Base-by-base conservation (phyloP, 805 yeast genomes). In the Isabelozyma rhagii region DNA sequence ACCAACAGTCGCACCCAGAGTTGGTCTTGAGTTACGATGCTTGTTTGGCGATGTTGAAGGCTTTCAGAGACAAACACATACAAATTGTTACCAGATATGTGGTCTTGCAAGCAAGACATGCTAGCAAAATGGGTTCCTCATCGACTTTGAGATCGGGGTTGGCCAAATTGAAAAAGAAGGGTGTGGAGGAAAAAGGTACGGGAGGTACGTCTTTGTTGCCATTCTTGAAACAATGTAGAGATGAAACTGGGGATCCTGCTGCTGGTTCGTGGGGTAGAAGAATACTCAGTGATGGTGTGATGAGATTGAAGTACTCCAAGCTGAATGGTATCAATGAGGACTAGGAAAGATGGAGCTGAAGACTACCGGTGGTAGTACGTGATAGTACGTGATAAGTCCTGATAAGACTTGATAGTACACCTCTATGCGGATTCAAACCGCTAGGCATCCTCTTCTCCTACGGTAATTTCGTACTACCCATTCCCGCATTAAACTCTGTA, bases 121-220 rank as follows among this genome's bases (percentile, higher is more conserved):
- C 77, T 49, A 64, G 69, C 47, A 74, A 71, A 46, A 64, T 79
- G 57, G 88, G 88, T 2, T 79, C 85, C 51, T 65, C 74, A 39
- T 74, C 78, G 45, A 84, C 91, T 8, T 64, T 84, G 49, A 79
- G 90, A 59, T 80, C 88, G 1, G 94, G 85, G 15, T 77, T 79
- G 69, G 91, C 81, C 44, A 81, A 78, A 57, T 64, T 74, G 36
- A 77, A 74, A 48, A 53, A 57, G 49, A 75, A 72, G 42, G 75
- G 76, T 51, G 77, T 74, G 41, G 85, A 80, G 50, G 82, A 80
- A 55, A 81, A 82, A 58, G 97, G 98, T 13, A 92, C 98, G 1
- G 98, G 98, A 17, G 97, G 98, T 43, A 92, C 97, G 0, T 84
- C 96, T 0, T 75, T 92, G 59, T 79, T 92, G 51, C 97, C 97